Evolutionary conservation across 768 basidiomycete genomes (phyloP).

Genomic region (Auriscalpium vulgare): DNA sequence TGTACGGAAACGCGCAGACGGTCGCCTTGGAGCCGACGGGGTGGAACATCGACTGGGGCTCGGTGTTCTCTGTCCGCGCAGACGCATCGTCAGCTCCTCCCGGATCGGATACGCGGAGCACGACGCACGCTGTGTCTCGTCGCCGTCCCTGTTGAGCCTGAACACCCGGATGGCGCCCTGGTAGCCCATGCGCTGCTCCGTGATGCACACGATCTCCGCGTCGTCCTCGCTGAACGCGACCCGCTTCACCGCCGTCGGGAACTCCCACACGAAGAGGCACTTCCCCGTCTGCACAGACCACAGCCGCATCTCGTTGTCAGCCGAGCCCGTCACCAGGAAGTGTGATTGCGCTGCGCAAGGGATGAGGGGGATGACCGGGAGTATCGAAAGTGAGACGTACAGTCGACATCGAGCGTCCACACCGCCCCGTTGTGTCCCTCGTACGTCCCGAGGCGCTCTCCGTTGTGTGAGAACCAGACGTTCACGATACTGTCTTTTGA

Average conservation of each 20-base stretch:
- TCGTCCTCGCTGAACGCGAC: constrained; percentile 88
- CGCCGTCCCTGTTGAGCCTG: constrained; percentile 73
- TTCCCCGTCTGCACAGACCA: constrained; percentile 90
- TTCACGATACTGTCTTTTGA: constrained; percentile 95
- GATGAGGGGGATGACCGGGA: not conserved
- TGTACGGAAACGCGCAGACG: constrained; percentile 84
- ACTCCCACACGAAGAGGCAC: constrained; percentile 93
- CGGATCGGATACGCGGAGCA: too few relatives aligned
- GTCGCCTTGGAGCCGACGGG: constrained; percentile 95
- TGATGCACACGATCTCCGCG: constrained; percentile 81
- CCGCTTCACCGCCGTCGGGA: constrained; percentile 95
- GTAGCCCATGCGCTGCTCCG: constrained; percentile 93
- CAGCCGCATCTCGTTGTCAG: constrained; percentile 87
- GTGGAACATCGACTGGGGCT: constrained; percentile 74
- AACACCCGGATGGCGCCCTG: constrained; percentile 91
- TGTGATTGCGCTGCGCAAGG: constrained; percentile 58
- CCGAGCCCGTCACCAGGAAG: constrained; percentile 85
- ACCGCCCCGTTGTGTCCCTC: constrained; percentile 93
- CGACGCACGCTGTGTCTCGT: constrained; percentile 71
- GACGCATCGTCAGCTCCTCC: not conserved
- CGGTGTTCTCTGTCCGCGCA: constrained; percentile 51
- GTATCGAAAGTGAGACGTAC: constrained; percentile 32
- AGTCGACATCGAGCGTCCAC: constrained; percentile 95
- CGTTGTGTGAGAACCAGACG: constrained; percentile 96
- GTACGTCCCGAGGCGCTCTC: constrained; percentile 94